Evolutionary conservation across 179 eudicot genomes (phyloP).

Genomic region (Camellia oleifera): DNA sequence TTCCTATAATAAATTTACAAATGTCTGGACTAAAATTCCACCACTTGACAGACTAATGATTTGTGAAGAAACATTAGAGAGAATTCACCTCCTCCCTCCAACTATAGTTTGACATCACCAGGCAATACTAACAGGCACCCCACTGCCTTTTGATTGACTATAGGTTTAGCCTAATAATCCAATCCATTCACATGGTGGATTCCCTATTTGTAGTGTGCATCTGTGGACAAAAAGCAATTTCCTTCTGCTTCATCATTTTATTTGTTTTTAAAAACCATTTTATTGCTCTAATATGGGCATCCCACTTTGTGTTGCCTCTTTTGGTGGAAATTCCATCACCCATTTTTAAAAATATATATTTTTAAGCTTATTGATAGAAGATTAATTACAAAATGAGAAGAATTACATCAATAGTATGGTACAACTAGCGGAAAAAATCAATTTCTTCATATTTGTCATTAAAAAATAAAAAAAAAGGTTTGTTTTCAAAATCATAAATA

Average conservation of each 20-base stretch:
- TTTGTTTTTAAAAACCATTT: neutral
- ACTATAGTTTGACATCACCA: neutral
- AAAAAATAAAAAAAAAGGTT: no score
- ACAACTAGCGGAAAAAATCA: no score
- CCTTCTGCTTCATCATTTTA: conserved; percentile 10
- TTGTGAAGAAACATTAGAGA: neutral
- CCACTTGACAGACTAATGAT: neutral
- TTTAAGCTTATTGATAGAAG: no score
- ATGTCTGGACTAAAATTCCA: neutral
- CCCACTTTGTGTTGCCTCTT: conserved; percentile 6
- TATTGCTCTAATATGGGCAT: conserved; percentile 9
- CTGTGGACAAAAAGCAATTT: neutral
- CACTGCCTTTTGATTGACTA: neutral
- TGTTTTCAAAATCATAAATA: no score
- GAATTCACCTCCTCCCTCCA: neutral
- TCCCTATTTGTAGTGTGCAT: conserved; percentile 6
- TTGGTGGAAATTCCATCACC: conserved; percentile 1
- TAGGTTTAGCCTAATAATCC: neutral
- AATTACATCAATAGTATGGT: no score
- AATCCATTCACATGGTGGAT: neutral
- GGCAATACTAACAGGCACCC: neutral
- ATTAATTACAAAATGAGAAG: no score
- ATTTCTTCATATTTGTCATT: no score
- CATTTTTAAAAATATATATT: neutral
- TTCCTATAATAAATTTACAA: no score